These are phyloP conservation scores for Entelexis paramagnoliae DNA, from an alignment of 1,139 yeast genomes.

Conservation along the genomic window DNA sequence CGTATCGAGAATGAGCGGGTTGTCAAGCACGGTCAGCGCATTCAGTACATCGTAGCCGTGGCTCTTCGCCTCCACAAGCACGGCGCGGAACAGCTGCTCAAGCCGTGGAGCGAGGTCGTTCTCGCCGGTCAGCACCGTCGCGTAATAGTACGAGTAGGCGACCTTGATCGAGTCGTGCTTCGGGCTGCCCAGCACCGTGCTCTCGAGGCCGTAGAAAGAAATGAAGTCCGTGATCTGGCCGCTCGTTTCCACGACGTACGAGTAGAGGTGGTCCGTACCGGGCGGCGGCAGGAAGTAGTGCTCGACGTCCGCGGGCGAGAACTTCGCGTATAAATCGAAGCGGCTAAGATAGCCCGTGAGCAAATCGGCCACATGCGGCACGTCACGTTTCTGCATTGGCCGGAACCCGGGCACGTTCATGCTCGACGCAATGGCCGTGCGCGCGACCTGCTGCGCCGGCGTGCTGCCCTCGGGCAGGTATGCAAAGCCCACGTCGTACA, in stretches of 20 bases:
- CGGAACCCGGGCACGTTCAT: conserved; percentile 55
- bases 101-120: conserved; percentile 44
- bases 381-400: conserved; percentile 49
- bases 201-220: conserved; percentile 81
- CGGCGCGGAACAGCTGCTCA: conserved; percentile 54
- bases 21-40: conserved; percentile 85
- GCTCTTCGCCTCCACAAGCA: conserved; percentile 60
- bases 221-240: conserved; percentile 73
- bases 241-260: conserved; percentile 60
- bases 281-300: conserved; percentile 65
- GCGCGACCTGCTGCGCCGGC: conserved; percentile 70
- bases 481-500: conserved; percentile 77
- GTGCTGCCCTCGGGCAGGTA: conserved; percentile 69
- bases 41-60: conserved; percentile 80
- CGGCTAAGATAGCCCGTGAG: conserved; percentile 53
- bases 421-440: conserved; percentile 56
- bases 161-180: conserved; percentile 63
- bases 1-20: conserved; percentile 66
- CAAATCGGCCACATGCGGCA: conserved; percentile 51
- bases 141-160: conserved; percentile 86
- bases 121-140: conserved; percentile 37
- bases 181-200: conserved; percentile 64
- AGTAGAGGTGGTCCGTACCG: conserved; percentile 40
- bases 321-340: conserved; percentile 64
- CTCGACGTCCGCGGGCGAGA: conserved; percentile 55